Conservation (phyloP, 306 rosid genomes). For the Inga leiocalycina region DNA sequence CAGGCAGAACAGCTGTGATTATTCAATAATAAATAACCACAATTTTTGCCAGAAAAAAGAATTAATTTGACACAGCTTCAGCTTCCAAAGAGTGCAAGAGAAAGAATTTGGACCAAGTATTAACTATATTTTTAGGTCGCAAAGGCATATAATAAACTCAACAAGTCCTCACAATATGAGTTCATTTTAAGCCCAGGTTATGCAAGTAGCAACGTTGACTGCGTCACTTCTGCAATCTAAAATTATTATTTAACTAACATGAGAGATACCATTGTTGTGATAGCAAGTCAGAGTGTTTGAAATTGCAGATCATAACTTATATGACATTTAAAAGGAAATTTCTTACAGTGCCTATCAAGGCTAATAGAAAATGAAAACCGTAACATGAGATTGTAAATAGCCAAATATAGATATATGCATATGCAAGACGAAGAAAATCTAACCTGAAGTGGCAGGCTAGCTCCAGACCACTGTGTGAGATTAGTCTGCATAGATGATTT, state of each 20-base stretch:
- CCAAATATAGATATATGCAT: constrained; percentile 9
- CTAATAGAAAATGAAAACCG: constrained; percentile 7
- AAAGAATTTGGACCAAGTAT: not conserved
- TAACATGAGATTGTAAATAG: constrained; percentile 9
- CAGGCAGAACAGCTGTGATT: not conserved
- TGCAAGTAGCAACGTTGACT: not conserved
- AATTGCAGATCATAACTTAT: not conserved
- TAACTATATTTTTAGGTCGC: not conserved
- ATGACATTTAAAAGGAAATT: not conserved
- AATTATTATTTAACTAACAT: not conserved
- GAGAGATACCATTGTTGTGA: not conserved
- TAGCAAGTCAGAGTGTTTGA: not conserved
- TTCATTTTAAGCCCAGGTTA: not conserved
- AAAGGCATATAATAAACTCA: not conserved
- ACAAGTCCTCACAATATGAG: not conserved
- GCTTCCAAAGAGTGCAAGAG: not conserved
- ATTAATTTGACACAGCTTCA: not conserved
- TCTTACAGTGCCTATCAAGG: constrained; percentile 17
- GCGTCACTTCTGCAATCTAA: not conserved
- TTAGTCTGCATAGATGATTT: constrained; percentile 71
- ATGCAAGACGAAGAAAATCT: constrained; percentile 16
- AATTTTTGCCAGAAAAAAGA: not conserved
- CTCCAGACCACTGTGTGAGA: constrained; percentile 98
- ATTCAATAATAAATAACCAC: not conserved
- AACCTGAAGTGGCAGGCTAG: constrained; percentile 99